These are phyloP conservation scores for Malus asiatica DNA, from an alignment of 306 rosid genomes.

Conservation along the genomic window DNA sequence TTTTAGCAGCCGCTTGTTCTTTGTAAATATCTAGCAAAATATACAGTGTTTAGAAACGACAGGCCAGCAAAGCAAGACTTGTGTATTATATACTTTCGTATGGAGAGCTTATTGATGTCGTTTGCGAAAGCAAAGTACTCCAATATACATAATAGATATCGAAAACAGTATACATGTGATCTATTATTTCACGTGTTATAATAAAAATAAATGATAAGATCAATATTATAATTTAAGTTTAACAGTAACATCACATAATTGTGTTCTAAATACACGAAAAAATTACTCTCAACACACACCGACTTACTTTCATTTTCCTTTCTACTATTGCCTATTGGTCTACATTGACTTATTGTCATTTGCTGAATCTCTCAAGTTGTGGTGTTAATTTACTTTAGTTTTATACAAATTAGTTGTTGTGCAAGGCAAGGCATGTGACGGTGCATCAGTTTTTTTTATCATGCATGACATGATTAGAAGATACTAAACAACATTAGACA, in stretches of 20 bases:
- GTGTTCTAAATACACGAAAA: accelerated
- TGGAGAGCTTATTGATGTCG: background rate
- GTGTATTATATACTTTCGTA: no score
- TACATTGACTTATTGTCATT: background rate
- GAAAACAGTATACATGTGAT: no score
- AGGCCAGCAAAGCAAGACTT: background rate
- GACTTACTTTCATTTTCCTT: background rate
- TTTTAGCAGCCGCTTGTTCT: background rate
- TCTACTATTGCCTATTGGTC: background rate
- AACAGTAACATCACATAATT: accelerated
- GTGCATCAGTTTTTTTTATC: background rate
- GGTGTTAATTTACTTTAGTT: background rate
- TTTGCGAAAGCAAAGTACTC: background rate
- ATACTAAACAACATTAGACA: background rate
- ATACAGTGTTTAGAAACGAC: no score
- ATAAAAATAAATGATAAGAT: no score
- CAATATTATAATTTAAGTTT: no score
- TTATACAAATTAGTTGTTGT: background rate
- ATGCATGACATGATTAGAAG: background rate
- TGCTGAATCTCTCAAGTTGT: background rate
- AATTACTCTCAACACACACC: background rate
- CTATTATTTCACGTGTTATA: no score
- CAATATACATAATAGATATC: no score
- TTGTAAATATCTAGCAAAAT: background rate
- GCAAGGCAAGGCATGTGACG: background rate